Evolutionary conservation across 139 green algal species (phyloP), one percentile per base, ranked within the genome.

Genomic region (Volvox africanus): DNA sequence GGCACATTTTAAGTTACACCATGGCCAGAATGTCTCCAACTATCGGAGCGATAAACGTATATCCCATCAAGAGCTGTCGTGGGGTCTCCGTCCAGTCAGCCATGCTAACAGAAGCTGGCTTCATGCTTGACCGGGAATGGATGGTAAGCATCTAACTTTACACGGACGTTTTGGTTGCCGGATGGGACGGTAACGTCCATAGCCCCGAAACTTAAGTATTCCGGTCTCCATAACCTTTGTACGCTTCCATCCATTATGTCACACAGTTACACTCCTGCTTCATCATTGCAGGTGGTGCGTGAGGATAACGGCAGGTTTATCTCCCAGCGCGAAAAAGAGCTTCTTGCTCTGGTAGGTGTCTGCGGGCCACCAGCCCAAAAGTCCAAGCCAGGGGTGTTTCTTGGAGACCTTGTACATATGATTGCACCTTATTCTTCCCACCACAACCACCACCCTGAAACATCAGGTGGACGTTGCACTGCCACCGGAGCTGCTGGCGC

Each of bases 231-330:
- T 55, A 55, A 55, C 44, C 9, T 9, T 55, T 55, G 44, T 55
- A 55, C 44, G 5, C 9, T 55, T 14, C 44, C 44, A 9, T 55
- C 44, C 9, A 9, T 55, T 55, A 55, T 9, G 9, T 55, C 44
- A 55, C 44, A 55, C 44, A 55, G 44, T 9, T 5, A 14, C 44
- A 55, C 65, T 24, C 11, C 65, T 28, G 65, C 65, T 11, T 28
- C 21, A 73, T 73, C 65, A 61, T 20, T 86, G 0, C 83, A 89
- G 86, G 61, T 91, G 16, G 87, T 91, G 2, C 75, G 76, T 5
- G 76, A 86, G 30, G 87, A 91, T 2, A 91, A 16, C 18, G 87
- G 87, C 75, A 71, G 24, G 18, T 91, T 91, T 77, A 80, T 91
- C 1, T 76, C 76, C 0, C 87, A 91, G 61, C 75, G 87, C 26